phyloP scores from a whole-genome alignment of 1,284 basidiomycete species.

The Chiua sp. region DNA sequence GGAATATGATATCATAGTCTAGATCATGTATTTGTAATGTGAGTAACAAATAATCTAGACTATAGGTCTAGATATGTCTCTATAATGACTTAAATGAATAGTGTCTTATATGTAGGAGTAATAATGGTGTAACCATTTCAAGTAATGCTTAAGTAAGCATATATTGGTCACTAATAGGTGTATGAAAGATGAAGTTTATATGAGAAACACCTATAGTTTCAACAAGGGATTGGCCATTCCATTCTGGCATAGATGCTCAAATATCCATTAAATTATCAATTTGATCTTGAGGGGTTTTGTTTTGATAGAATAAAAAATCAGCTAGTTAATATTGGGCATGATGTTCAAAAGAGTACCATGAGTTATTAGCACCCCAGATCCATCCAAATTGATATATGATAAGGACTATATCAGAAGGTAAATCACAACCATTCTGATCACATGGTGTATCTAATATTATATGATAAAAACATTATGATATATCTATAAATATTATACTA shows the following conservation, averaged over 20 bases:
- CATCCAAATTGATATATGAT: neutral
- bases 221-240: neutral
- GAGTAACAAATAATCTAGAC: no score
- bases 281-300: constrained; percentile 1
- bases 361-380: neutral
- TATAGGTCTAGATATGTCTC: no score
- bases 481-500: no score
- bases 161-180: no score
- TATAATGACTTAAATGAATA: no score
- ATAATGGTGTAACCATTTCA: no score
- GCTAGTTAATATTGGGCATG: constrained; percentile 1
- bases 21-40: no score
- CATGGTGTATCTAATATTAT: neutral
- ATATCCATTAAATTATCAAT: constrained; percentile 2
- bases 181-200: no score
- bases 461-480: neutral
- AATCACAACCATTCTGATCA: neutral
- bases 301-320: constrained; percentile 1
- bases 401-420: neutral
- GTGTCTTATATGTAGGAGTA: no score
- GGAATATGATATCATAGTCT: no score
- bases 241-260: constrained; percentile 1
- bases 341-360: neutral
- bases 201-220: no score
- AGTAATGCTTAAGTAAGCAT: no score